Percentiles rank a stretch among this genome's conserved stretches.
phyloP scores from a whole-genome alignment of 169 alveolate genomes.

The Eimeria falciformis region DNA sequence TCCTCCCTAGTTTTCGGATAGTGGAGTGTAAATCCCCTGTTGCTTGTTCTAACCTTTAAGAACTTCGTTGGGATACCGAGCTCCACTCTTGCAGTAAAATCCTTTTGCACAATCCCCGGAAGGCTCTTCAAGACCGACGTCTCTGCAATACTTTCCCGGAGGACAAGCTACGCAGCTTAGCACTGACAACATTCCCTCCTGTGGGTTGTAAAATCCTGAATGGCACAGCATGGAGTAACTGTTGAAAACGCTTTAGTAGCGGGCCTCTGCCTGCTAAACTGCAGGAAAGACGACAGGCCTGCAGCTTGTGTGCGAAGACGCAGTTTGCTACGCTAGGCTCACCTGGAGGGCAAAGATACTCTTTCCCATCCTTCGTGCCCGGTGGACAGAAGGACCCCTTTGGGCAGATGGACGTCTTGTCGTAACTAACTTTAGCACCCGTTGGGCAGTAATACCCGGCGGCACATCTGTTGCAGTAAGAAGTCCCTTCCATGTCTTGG shows the following conservation, averaged over 20 bases:
- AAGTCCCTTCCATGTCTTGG: conserved; percentile 58
- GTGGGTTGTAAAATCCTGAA: conserved; percentile 45
- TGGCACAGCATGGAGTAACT: neutral
- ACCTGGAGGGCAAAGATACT: conserved; percentile 75
- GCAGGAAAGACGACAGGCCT: no score
- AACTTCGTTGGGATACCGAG: conserved; percentile 38
- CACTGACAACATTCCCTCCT: conserved; percentile 12
- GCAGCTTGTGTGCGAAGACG: neutral
- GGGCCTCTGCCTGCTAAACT: no score
- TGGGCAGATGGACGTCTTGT: conserved; percentile 74
- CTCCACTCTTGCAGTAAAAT: conserved; percentile 44
- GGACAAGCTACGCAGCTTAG: conserved; percentile 36
- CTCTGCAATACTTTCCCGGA: conserved; percentile 33
- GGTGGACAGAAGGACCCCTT: conserved; percentile 84
- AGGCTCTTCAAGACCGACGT: conserved; percentile 10
- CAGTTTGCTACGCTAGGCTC: neutral
- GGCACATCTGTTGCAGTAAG: conserved; percentile 54
- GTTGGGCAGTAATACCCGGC: conserved; percentile 71
- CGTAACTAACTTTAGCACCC: conserved; percentile 23
- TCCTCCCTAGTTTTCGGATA: no score
- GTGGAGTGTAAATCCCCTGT: neutral
- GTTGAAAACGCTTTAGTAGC: no score
- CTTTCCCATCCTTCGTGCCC: conserved; percentile 72
- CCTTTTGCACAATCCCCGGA: conserved; percentile 33
- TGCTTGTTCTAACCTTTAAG: neutral